Conservation (phyloP, 1,284 basidiomycete species). For the Cryptococcus amylolentus region DNA sequence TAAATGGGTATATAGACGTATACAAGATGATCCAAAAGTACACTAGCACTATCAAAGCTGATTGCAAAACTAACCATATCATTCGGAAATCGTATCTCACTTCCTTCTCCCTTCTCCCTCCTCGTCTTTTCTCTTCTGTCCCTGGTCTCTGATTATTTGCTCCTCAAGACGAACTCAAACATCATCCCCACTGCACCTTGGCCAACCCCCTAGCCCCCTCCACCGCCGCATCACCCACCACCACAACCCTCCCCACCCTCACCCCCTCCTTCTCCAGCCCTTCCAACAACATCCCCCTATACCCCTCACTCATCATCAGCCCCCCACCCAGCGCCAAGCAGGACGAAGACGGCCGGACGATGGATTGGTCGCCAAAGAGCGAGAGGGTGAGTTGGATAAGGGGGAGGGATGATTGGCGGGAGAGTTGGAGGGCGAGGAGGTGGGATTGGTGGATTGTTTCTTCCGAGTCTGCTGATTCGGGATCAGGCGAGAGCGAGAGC, state of each 20-base stretch:
- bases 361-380: conserved; percentile 34
- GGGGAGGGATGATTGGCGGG: conserved; percentile 19
- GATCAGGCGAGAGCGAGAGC: not conserved
- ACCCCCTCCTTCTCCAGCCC: conserved; percentile 26
- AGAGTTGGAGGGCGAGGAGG: conserved; percentile 26
- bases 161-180: not conserved
- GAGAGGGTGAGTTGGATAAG: conserved; percentile 31
- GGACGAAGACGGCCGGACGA: conserved; percentile 27
- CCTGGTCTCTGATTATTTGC: no score
- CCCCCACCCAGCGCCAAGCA: conserved; percentile 40
- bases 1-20: no score
- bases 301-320: conserved; percentile 36
- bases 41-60: no score
- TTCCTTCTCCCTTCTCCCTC: no score
- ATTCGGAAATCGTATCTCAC: no score
- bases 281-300: conserved; percentile 29
- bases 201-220: conserved; percentile 37
- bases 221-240: conserved; percentile 39
- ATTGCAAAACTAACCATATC: no score
- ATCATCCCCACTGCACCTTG: conserved; percentile 21
- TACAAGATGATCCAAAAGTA: no score
- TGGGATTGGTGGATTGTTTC: conserved; percentile 5
- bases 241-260: conserved; percentile 26
- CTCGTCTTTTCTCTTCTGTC: no score
- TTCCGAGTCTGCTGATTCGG: not conserved